Percentiles rank a stretch among this genome's conserved stretches.
Conservation (phyloP, 1,139 yeast genomes). For the Yarrowia galli region DNA sequence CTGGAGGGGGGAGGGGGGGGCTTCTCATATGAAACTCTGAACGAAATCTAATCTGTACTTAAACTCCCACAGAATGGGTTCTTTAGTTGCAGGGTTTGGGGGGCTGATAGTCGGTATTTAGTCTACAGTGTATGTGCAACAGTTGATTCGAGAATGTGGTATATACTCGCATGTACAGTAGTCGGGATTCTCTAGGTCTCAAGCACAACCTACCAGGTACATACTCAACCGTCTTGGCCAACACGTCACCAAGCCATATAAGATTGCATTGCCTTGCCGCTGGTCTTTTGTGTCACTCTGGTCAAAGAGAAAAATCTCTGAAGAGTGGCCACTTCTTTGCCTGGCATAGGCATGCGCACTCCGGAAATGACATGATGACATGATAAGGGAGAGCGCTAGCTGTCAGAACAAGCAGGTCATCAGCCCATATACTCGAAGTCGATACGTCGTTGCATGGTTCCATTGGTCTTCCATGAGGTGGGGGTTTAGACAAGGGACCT, state of each 20-base stretch:
- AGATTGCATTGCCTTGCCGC: constrained; percentile 16
- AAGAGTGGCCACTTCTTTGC: constrained; percentile 5
- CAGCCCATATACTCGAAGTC: background rate
- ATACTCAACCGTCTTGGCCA: background rate
- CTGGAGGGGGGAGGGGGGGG: too few species aligned
- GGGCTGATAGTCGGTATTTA: too few species aligned
- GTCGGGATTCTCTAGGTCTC: too few species aligned
- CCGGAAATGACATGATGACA: constrained; percentile 2
- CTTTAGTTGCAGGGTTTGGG: too few species aligned
- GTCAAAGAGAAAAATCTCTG: too few species aligned
- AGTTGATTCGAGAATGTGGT: too few species aligned
- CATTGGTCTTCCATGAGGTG: background rate
- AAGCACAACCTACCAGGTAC: too few species aligned
- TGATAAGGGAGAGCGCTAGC: background rate
- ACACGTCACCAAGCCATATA: background rate
- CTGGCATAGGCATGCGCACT: background rate
- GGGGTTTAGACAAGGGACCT: too few species aligned
- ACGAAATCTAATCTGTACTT: constrained; percentile 30
- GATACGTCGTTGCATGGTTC: background rate
- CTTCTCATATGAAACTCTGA: constrained; percentile 17
- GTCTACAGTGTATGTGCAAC: too few species aligned
- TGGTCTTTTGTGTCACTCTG: background rate
- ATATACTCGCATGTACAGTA: too few species aligned
- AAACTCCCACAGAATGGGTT: too few species aligned
- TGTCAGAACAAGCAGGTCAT: background rate